Evolutionary conservation across 768 basidiomycete species (phyloP), one percentile per base, ranked within the genome.

Genomic region (Clathrus columnatus): DNA sequence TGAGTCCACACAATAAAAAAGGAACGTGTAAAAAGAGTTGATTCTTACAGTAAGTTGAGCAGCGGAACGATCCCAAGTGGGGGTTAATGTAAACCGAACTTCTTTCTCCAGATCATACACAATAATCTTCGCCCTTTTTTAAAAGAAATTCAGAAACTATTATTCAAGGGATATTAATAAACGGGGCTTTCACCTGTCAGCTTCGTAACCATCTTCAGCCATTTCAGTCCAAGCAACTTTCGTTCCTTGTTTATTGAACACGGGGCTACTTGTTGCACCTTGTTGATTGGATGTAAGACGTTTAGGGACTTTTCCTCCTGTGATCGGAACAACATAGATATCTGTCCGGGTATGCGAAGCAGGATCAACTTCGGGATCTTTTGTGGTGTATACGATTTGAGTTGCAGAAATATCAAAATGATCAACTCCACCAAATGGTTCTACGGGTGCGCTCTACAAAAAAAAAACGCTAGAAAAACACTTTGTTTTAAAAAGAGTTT

Each of bases 281-380:
- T 93, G 91, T 45, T 77, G 76, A 10, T 91, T 90, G 10, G 85
- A 82, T 0, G 93, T 95, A 47, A 97, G 72, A 60, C 88, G 85
- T 30, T 69, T 72, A 16, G 84, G 79, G 51, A 75, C 65, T 17
- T 70, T 66, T 30, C 67, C 62, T 42, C 82, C 77, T 8, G 72
- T 63, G 53, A 90, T 75, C 53, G 76, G 75, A 20, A 88, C 80
- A 50, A 87, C 67, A 67, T 87, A 92, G 32, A 91, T 73, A 62
- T 94, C 84, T 64, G 91, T 87, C 62, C 89, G 90, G 1, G 95
- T 97, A 69, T 97, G 93, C 76, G 76, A 83, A 0, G 93, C 87
- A 43, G 79, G 75, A 11, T 82, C 81, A 17, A 94, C 76, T 52
- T 75, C 63, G 1, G 90, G 86, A 62, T 95, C 89, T 64, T 94